Conservation (phyloP, 1,284 basidiomycete genomes). For the Spongispora temasekensis region DNA sequence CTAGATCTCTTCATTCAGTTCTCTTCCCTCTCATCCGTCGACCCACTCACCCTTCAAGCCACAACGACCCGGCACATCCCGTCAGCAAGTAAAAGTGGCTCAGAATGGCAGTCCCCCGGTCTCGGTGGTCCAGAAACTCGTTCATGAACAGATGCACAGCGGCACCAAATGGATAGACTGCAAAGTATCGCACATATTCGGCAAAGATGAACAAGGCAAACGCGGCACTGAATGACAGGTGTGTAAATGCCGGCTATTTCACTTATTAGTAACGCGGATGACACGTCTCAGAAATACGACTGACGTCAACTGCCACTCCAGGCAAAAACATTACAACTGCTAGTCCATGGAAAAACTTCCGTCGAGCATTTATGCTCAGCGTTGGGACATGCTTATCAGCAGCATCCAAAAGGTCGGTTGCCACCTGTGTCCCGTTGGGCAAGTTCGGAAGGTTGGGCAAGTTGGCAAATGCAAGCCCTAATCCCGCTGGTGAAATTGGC, state of each 20-base stretch:
- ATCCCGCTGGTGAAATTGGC: constrained; percentile 12
- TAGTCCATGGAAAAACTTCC: constrained; percentile 97
- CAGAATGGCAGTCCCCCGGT: constrained; percentile 94
- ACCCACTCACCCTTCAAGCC: constrained; percentile 86
- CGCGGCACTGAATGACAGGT: constrained; percentile 90
- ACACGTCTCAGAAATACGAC: constrained; percentile 40
- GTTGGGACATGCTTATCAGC: constrained; percentile 89
- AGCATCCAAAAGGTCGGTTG: constrained; percentile 83
- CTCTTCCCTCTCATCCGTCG: background rate
- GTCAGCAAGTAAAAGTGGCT: constrained; percentile 97
- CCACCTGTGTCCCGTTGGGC: constrained; percentile 60
- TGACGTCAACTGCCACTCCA: constrained; percentile 88
- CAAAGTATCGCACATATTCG: constrained; percentile 97
- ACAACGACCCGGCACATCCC: constrained; percentile 91
- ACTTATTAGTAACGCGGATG: constrained; percentile 19
- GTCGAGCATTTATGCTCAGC: constrained; percentile 88
- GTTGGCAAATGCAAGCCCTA: constrained; percentile 53
- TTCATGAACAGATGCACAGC: constrained; percentile 95
- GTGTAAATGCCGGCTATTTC: constrained; percentile 89
- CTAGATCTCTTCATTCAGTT: constrained; percentile 40
- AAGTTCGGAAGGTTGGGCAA: constrained; percentile 53
- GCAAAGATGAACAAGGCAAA: constrained; percentile 95
- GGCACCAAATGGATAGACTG: constrained; percentile 95
- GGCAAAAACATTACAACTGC: constrained; percentile 97
- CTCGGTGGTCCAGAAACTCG: constrained; percentile 96